phyloP scores from a whole-genome alignment of 805 yeast species.

The Barnettozyma sucrosica region DNA sequence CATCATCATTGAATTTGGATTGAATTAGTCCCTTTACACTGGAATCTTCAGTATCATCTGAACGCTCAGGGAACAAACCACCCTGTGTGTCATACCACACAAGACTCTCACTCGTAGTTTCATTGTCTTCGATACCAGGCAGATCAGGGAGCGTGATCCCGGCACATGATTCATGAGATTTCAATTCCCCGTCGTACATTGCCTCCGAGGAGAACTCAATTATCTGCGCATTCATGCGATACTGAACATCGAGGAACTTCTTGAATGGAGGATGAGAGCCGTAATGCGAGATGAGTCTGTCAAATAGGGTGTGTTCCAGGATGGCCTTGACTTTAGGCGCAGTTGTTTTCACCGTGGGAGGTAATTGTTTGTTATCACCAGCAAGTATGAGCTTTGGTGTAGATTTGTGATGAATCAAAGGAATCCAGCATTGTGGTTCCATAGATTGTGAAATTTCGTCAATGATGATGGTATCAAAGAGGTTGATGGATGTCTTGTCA shows the following conservation, averaged over 20 bases:
- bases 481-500: conserved; percentile 23
- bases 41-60: conserved; percentile 28
- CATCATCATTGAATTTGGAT: conserved; percentile 76
- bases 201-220: conserved; percentile 71
- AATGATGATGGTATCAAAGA: conserved; percentile 77
- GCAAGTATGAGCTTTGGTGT: conserved; percentile 66
- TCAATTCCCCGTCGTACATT: conserved; percentile 57
- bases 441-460: conserved; percentile 94
- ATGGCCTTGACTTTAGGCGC: conserved; percentile 35
- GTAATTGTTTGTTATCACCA: conserved; percentile 88
- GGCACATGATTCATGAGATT: conserved; percentile 57
- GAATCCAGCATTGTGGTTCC: conserved; percentile 97
- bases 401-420: conserved; percentile 57
- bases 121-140: conserved; percentile 41
- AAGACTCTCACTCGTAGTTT: conserved; percentile 49
- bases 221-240: conserved; percentile 76
- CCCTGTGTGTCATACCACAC: conserved; percentile 95
- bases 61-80: conserved; percentile 67
- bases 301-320: conserved; percentile 71
- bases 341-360: conserved; percentile 74
- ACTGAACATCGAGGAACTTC: conserved; percentile 67
- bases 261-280: conserved; percentile 38
- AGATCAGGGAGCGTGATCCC: conserved; percentile 50
- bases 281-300: conserved; percentile 53
- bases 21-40: conserved; percentile 9